Evolutionary conservation across 2,329 filamentous ascomycete species (phyloP).

Genomic region (Pyricularia grisea): DNA sequence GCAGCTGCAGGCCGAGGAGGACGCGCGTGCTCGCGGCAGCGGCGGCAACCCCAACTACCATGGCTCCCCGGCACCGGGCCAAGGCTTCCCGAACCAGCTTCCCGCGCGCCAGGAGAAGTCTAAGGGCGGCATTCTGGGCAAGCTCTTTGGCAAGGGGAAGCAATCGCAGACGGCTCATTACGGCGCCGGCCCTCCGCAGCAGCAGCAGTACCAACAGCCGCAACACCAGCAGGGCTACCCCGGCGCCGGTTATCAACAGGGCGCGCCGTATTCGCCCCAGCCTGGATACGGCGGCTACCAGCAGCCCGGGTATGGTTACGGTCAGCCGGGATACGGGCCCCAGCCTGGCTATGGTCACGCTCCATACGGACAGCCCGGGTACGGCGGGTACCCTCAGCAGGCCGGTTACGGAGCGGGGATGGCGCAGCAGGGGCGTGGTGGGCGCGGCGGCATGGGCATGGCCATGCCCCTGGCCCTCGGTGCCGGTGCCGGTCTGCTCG

Average conservation of each 20-base stretch:
- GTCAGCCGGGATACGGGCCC: constrained; percentile 10
- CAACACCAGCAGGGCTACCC: constrained; percentile 2
- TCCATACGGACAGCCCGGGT: constrained; percentile 13
- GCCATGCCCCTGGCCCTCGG: constrained; percentile 69
- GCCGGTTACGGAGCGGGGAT: constrained; percentile 18
- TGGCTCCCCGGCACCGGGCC: constrained; percentile 5
- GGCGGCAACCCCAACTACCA: constrained; percentile 23
- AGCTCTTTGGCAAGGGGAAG: constrained; percentile 39
- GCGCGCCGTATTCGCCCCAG: constrained; percentile 9
- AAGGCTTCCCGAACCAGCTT: constrained; percentile 28
- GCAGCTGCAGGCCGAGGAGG: constrained; percentile 74
- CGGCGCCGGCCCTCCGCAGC: constrained; percentile 9
- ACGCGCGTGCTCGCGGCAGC: constrained; percentile 42
- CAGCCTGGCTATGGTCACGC: constrained; percentile 11
- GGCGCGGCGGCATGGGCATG: constrained; percentile 46
- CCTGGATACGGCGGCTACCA: constrained; percentile 22
- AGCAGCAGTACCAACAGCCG: constrained; percentile 15
- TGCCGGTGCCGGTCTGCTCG: constrained; percentile 71
- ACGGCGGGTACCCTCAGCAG: constrained; percentile 19
- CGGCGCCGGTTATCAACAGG: constrained; percentile 12
- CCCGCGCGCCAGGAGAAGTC: constrained; percentile 25
- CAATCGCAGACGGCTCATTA: constrained; percentile 16
- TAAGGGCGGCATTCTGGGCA: constrained; percentile 40
- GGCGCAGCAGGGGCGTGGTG: constrained; percentile 13
- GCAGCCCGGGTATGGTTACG: constrained; percentile 22